Evolutionary conservation across 345 rosid species (phyloP).

Genomic region (Dimocarpus longan): DNA sequence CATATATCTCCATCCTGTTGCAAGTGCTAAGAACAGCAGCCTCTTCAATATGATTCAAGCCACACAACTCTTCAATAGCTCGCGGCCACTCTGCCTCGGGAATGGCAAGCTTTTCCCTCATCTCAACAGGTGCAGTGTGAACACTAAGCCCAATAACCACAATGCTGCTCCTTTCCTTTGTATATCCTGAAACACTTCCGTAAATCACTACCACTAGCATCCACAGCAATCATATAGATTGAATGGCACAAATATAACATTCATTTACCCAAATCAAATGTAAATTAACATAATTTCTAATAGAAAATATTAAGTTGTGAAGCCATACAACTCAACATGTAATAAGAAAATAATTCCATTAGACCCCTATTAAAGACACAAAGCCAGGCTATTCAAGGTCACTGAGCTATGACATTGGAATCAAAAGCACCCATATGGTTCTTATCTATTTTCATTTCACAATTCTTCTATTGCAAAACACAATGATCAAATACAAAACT

Average conservation of each 20-base stretch:
- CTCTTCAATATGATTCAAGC: slow-evolving; percentile 86
- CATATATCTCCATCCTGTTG: slow-evolving; percentile 80
- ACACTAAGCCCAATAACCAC: slow-evolving; percentile 75
- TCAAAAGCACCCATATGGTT: not conserved
- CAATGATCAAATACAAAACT: not conserved
- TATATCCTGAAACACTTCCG: slow-evolving; percentile 50
- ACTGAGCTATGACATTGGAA: not conserved
- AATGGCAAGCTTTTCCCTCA: slow-evolving; percentile 82
- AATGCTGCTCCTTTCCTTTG: slow-evolving; percentile 75
- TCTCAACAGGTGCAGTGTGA: slow-evolving; percentile 78
- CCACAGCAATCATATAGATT: not conserved
- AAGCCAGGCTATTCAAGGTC: not conserved
- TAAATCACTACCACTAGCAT: slow-evolving; percentile 2
- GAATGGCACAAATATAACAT: not conserved
- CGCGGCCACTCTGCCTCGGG: slow-evolving; percentile 89
- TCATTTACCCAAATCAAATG: not conserved
- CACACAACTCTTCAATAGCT: slow-evolving; percentile 78
- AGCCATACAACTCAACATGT: not conserved
- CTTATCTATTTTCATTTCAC: not conserved
- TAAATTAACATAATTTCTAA: not conserved
- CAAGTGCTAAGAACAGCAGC: slow-evolving; percentile 88
- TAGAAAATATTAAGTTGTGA: not conserved
- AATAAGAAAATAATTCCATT: not conserved
- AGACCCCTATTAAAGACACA: not conserved
- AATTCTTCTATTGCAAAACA: not conserved